Percentiles rank a stretch among this genome's conserved stretches.
Conservation (phyloP, 2,329 filamentous ascomycete genomes). For the Mycocentrospora acerina region DNA sequence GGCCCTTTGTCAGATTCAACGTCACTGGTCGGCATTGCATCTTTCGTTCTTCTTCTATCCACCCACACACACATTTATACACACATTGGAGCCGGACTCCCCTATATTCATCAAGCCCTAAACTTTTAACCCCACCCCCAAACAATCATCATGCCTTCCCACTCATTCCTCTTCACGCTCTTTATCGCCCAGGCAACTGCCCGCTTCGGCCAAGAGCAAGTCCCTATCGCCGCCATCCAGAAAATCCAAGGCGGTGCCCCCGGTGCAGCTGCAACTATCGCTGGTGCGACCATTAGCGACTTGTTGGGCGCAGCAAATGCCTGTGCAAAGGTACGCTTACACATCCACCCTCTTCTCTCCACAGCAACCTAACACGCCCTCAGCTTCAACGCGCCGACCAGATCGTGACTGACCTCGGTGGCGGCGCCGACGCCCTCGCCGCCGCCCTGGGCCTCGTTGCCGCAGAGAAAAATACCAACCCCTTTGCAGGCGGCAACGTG, state of each 20-base stretch:
- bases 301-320: constrained; percentile 66
- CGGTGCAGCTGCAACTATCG: constrained; percentile 64
- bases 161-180: constrained; percentile 31
- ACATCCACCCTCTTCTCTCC: too few species aligned
- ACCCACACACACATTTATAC: too few species aligned
- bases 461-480: constrained; percentile 74
- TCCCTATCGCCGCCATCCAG: constrained; percentile 57
- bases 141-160: constrained; percentile 37
- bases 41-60: constrained; percentile 13
- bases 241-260: constrained; percentile 57
- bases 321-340: constrained; percentile 61
- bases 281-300: constrained; percentile 61
- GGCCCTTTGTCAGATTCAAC: too few species aligned
- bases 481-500: constrained; percentile 60
- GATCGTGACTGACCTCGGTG: constrained; percentile 63
- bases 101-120: neutral
- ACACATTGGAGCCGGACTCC: neutral
- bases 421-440: constrained; percentile 59
- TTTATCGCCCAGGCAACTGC: constrained; percentile 40
- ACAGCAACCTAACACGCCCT: constrained; percentile 18
- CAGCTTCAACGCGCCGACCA: constrained; percentile 64
- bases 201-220: constrained; percentile 65
- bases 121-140: constrained; percentile 14
- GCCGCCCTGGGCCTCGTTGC: constrained; percentile 65
- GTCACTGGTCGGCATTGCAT: neutral